Base-by-base conservation (phyloP, 305 asterid species). In the Stenogyne calaminthoides region DNA sequence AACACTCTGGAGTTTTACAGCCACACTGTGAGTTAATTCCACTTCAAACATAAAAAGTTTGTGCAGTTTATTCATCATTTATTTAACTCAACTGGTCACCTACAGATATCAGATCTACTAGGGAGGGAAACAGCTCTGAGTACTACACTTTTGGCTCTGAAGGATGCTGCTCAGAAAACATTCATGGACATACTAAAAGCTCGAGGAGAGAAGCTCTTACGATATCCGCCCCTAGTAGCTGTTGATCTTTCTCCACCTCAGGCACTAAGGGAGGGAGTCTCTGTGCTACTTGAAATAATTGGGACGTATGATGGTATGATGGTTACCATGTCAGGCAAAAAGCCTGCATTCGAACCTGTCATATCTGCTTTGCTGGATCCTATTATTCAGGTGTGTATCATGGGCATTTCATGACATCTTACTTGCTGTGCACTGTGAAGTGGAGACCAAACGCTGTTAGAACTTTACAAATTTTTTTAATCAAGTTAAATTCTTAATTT, bases 301-400 rank as follows among this genome's bases (percentile, higher is more conserved):
- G 94, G 89, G 67, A 92, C 89, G 49, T 87, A 95, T 68, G 86
- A 84, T 82, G 84, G 97, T 76, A 90, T 89, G 96, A 95, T 95
- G 97, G 73, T 92, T 84, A 78, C 96, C 62, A 78, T 79, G 71
- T 92, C 97, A 29, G 98, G 89, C 80, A 79, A 83, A 80, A 83
- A 83, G 75, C 92, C 97, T 22, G 84, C 87, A 47, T 95, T 92
- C 78, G 94, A 90, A 81, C 97, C 96, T 7, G 96, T 90, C 71
- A 88, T 95, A 72, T 89, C 99, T 74, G 96, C 99, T 80, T 76
- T 95, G 85, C 83, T 95, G 34, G 98, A 95, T 83, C 99, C 99
- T 69, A 90, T 95, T 60, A 90, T 95, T 69, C 99, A 88, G 96
- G 99, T 91, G 58, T 19, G 76, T 60, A 65, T 63, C 49, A 36